These are phyloP conservation scores for Rhinocladiella mackenziei DNA, from an alignment of 2,329 filamentous ascomycete genomes.

Conservation along the genomic window DNA sequence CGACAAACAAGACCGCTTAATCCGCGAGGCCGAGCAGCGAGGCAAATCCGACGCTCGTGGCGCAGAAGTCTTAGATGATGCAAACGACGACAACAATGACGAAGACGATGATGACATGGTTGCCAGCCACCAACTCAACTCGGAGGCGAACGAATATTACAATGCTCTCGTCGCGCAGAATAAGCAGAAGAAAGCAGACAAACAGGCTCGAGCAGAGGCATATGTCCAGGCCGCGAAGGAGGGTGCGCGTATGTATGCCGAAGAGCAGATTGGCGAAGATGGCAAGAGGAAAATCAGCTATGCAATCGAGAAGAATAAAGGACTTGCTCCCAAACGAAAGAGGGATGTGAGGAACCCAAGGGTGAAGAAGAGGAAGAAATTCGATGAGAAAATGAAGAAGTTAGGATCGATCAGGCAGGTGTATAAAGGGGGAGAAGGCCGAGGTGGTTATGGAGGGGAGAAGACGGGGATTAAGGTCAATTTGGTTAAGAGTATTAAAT, in stretches of 20 bases:
- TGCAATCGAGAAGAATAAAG: conserved; percentile 96
- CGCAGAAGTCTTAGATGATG: conserved; percentile 59
- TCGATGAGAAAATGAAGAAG: conserved; percentile 96
- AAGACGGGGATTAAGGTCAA: conserved; percentile 92
- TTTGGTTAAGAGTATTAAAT: conserved; percentile 86
- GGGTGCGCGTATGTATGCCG: conserved; percentile 59
- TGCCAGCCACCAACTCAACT: conserved; percentile 36
- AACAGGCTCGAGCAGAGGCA: conserved; percentile 61
- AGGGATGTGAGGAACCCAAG: conserved; percentile 93
- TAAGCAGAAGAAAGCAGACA: conserved; percentile 62
- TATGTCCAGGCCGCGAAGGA: conserved; percentile 52
- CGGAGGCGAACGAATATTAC: conserved; percentile 61
- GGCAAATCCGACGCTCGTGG: conserved; percentile 57
- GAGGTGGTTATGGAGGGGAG: conserved; percentile 85
- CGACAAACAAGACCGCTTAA: conserved; percentile 80
- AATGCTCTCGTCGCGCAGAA: conserved; percentile 69
- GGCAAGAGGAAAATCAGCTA: conserved; percentile 92
- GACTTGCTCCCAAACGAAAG: conserved; percentile 78
- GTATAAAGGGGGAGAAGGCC: conserved; percentile 80
- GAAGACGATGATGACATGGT: conserved; percentile 44
- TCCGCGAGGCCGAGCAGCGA: conserved; percentile 80
- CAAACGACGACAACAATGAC: conserved; percentile 61
- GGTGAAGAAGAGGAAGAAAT: conserved; percentile 98
- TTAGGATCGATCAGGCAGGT: conserved; percentile 77
- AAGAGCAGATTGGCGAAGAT: conserved; percentile 69